Base-by-base conservation (phyloP, 2,329 filamentous ascomycete genomes). In the Truncatella angustata region DNA sequence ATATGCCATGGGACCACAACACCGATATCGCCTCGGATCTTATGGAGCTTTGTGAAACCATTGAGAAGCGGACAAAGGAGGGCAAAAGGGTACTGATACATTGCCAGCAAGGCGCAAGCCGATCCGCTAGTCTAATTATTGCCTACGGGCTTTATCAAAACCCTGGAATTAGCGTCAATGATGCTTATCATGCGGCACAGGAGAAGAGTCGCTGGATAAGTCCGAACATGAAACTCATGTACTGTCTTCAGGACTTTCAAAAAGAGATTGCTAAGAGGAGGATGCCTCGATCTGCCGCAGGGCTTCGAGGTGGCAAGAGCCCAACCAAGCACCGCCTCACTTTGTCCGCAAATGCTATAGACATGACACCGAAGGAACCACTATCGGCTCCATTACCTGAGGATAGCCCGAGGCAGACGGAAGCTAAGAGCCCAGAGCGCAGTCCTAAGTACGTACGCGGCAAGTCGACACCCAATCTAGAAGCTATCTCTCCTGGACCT, bases 141-240 rank as follows among this genome's bases (percentile, higher is more conserved):
- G 90, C 90, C 18, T 95, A 93, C 57, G 90, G 89, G 39, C 73
- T 95, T 53, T 94, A 89, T 68, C 87, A 87, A 64, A 88, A 90
- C 54, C 88, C 89, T 2, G 79, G 84, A 5, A 72, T 91, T 61
- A 90, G 80, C 59, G 88, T 93, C 49, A 91, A 93, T 63, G 88
- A 93, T 66, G 88, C 90, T 2, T 94, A 94, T 65, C 85, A 91
- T 65, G 81, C 85, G 3, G 89, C 90, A 3, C 91, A 95, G 70
- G 79, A 82, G 50, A 88, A 88, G 71, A 94, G 90, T 68, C 84
- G 80, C 63, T 95, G 90, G 90, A 93, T 95, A 60, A 91, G 90
- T 53, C 90, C 90, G 0, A 95, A 95, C 68, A 95, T 95, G 90
- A 90, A 90, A 59, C 77, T 95, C 59, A 91, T 95, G 79, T 94